Base-by-base conservation (phyloP, 257 asterid genomes). In the Solanum dulcamara region DNA sequence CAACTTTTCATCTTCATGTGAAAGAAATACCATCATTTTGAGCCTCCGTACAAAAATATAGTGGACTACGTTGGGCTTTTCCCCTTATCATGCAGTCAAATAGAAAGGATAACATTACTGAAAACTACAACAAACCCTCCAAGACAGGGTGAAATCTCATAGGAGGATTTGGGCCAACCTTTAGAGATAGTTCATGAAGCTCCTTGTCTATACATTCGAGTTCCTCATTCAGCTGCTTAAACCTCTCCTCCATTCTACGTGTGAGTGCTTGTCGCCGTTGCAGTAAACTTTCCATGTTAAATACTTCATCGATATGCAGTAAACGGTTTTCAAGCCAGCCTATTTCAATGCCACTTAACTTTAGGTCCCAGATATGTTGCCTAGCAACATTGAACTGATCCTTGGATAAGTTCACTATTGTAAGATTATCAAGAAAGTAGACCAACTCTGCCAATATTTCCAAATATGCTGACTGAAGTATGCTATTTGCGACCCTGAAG, bases 101-200 rank as follows among this genome's bases (percentile, higher is more conserved):
- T 75, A 24, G 14, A 42, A 75, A 24, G 81, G 81, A 42, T 7
- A 42, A 74, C 18, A 24, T 44, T 30, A 74, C 17, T 44, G 82
- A 46, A 75, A 75, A 20, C 72, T 85, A 85, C 81, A 85, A 26
- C 55, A 85, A 44, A 40, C 87, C 87, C 33, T 66, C 81, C 81
- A 85, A 80, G 26, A 80, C 85, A 80, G 0, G 42, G 8, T 85
- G 88, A 33, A 66, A 42, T 44, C 72, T 44, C 42, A 35, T 32
- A 37, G 46, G 85, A 38, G 82, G 62, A 24, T 66, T 6, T 4
- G 82, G 32, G 59, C 81, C 85, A 66, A 66, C 3, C 11, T 40
- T 81, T 17, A 84, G 83, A 51, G 74, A 62, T 24, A 67, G 35
- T 62, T 80, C 50, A 37, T 85, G 59, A 37, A 85, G 85, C 42